Evolutionary conservation across 2,329 filamentous ascomycete genomes (phyloP).

Genomic region (Aspergillus flavus): DNA sequence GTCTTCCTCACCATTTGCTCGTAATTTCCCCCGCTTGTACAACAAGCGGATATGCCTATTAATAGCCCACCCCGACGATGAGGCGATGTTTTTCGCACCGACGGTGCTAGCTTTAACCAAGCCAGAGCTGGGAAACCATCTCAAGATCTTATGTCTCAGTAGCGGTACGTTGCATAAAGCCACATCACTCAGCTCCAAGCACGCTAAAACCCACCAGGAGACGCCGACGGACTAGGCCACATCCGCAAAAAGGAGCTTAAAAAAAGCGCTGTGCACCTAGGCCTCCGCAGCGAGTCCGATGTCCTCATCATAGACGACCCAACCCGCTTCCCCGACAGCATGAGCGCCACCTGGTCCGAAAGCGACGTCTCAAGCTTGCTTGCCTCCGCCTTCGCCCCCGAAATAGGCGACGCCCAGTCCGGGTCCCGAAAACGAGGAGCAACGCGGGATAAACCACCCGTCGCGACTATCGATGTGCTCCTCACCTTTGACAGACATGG

Average conservation of each 20-base stretch:
- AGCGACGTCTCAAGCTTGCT: slow-evolving; percentile 71
- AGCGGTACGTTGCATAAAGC: slow-evolving; percentile 59
- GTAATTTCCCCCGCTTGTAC: slow-evolving; percentile 61
- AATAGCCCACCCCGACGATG: slow-evolving; percentile 96
- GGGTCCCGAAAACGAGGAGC: slow-evolving; percentile 38
- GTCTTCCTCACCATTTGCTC: slow-evolving; percentile 41
- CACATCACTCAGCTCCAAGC: background rate
- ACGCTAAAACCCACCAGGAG: slow-evolving; percentile 48
- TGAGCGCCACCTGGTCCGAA: slow-evolving; percentile 76
- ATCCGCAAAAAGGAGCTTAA: slow-evolving; percentile 81
- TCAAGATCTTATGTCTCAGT: slow-evolving; percentile 92
- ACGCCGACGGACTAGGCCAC: slow-evolving; percentile 85
- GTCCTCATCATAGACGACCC: slow-evolving; percentile 82
- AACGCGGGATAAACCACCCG: slow-evolving; percentile 40
- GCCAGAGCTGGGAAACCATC: slow-evolving; percentile 79
- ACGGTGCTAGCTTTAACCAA: slow-evolving; percentile 81
- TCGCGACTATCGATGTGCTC: slow-evolving; percentile 72
- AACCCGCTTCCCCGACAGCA: slow-evolving; percentile 81
- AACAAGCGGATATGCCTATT: slow-evolving; percentile 89
- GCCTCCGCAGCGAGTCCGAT: slow-evolving; percentile 73
- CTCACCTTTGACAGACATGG: slow-evolving; percentile 87
- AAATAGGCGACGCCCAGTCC: slow-evolving; percentile 44
- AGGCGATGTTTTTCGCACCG: slow-evolving; percentile 99
- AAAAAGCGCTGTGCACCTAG: slow-evolving; percentile 76
- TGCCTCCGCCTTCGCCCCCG: slow-evolving; percentile 71